Percentiles rank a stretch among this genome's conserved stretches.
These are phyloP conservation scores for Trypethelium eluteriae DNA, from an alignment of 495 filamentous ascomycete species.

Conservation along the genomic window DNA sequence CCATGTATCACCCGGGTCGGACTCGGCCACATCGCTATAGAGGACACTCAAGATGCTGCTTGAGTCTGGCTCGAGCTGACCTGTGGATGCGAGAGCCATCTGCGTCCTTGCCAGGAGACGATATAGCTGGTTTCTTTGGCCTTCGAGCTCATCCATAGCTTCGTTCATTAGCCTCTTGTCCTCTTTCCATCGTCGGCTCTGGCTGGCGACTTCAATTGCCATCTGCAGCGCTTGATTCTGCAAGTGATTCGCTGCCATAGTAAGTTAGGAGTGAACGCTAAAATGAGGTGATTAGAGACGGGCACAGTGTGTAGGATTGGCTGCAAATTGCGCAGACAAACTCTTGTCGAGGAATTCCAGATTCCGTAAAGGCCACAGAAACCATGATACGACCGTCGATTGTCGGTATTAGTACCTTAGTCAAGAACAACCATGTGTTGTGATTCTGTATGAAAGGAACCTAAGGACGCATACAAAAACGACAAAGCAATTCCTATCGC, in stretches of 20 bases:
- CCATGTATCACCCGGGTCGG: neutral
- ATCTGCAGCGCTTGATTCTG: neutral
- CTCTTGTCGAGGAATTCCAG: no score
- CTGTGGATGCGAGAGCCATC: neutral
- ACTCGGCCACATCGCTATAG: neutral
- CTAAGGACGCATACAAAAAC: no score
- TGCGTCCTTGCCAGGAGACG: neutral
- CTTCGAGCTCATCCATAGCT: neutral
- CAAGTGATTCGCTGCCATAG: neutral
- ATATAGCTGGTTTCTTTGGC: neutral
- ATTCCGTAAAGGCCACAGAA: no score
- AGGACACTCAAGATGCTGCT: neutral
- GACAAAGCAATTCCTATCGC: no score
- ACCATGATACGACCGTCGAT: no score
- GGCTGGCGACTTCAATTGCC: neutral
- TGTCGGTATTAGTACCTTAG: no score
- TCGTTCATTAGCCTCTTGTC: neutral
- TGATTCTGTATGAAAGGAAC: no score
- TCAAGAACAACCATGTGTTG: no score
- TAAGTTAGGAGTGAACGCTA: neutral
- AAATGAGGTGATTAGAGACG: neutral
- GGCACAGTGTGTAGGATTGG: neutral
- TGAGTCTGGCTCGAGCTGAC: conserved; percentile 1
- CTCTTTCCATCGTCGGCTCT: neutral
- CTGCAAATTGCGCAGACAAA: neutral